Base-by-base conservation (phyloP, 148 eudicot species). In the Rheum nobile region DNA sequence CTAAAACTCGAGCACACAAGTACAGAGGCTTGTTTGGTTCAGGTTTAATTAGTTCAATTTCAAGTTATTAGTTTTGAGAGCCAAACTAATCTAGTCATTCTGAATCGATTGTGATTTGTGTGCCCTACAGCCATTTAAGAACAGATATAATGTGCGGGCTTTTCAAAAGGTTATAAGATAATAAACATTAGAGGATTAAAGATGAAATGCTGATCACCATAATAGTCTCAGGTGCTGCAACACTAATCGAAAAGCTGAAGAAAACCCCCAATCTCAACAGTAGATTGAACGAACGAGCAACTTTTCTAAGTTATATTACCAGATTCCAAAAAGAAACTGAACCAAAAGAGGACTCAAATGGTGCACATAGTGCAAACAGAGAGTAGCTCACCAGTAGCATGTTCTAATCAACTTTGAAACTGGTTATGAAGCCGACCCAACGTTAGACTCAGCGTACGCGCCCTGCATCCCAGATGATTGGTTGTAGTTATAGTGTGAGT, bases 401-500 rank as follows among this genome's bases (percentile, higher is more conserved):
- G 9, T 34, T 32, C 68, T 14, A 65, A 65, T 32, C n/a, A 63
- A 8, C 0, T n/a, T 54, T 48, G 61, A 22, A 8, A 54, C 10
- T 7, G 61, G 63, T 55, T 55, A 55, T 55, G 63, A 65, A 16
- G 39, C 70, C 16, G 70, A 32, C 21, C 39, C 70, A 7, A 8
- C 70, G 14, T 65, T 65, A 8, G 70, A 32, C 32, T 65, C 41
- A 65, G 70, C 8, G 13, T 57, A 11, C 26, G 67, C 67, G 12
- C 70, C 70, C 41, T 65, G 70, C 39, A 34, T 34, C 41, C 70
- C 70, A 65, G 70, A 65, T 6, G 41, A 34, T 5, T 65, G 39
- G 70, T 65, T 65, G 70, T 65, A 65, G 70, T 65, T 65, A 34
- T 65, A 65, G 21, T 32, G 16, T 0, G 70, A 75, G 67, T 80